phyloP scores from a whole-genome alignment of 2,329 filamentous ascomycete species.

The Aplosporella prunicola region DNA sequence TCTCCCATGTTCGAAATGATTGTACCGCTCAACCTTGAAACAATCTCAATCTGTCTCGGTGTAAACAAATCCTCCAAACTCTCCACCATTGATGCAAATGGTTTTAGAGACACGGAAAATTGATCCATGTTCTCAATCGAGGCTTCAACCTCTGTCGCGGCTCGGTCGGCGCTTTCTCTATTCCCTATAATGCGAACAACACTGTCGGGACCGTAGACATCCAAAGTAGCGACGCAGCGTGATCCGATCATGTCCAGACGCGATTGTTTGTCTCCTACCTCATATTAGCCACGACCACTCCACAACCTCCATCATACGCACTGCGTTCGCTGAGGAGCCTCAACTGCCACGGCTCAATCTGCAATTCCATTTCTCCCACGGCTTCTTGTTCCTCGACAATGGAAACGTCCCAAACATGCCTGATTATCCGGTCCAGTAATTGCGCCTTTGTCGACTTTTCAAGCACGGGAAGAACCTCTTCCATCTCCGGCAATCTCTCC shows the following conservation, averaged over 20 bases:
- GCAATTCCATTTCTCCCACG: constrained; percentile 26
- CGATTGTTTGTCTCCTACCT: no score
- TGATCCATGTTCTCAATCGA: constrained; percentile 13
- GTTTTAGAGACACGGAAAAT: constrained; percentile 15
- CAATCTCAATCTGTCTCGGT: constrained; percentile 14
- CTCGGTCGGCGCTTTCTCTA: constrained; percentile 27
- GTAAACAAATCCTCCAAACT: constrained; percentile 13
- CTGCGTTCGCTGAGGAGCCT: constrained; percentile 21
- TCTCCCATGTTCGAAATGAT: no score
- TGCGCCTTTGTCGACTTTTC: constrained; percentile 18
- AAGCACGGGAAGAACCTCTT: background rate
- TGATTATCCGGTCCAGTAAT: constrained; percentile 26
- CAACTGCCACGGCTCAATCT: constrained; percentile 25
- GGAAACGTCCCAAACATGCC: constrained; percentile 23
- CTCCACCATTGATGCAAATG: constrained; percentile 17
- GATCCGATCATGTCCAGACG: constrained; percentile 21
- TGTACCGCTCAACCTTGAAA: constrained; percentile 19
- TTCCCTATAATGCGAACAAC: constrained; percentile 29
- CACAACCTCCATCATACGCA: no score
- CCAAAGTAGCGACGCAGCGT: constrained; percentile 22
- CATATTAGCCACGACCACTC: no score
- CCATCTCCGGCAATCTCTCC: constrained; percentile 1
- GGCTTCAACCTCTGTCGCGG: constrained; percentile 24
- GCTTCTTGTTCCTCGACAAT: constrained; percentile 28
- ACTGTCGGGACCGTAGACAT: constrained; percentile 18